Base-by-base conservation (phyloP, 2,329 filamentous ascomycete species). In the Emmonsiellopsis sp. region DNA sequence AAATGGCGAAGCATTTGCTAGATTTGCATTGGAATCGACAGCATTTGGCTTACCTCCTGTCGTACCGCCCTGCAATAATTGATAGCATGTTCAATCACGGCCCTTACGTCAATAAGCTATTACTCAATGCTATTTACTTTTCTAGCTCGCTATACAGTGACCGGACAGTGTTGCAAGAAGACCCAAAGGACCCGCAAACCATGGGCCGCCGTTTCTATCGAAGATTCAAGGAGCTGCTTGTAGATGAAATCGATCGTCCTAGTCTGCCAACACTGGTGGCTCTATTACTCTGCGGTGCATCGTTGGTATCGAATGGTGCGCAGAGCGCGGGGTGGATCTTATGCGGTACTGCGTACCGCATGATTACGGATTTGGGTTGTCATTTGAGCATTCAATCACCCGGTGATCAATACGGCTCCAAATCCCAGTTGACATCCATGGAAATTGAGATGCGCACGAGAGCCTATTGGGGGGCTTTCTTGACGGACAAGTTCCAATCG, bases 211-310 rank as follows among this genome's bases (percentile, higher is more conserved):
- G 61, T 6, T 80, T 76, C 55, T 70, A 74, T 3, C 61, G 73
- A 57, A 67, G 77, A 16, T 71, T 78, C 0, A 66, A 68, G 7
- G 72, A 76, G 41, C 61, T 81, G 0, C 69, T 81, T 0, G 72
- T 73, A 4, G 64, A 67, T 15, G 71, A 70, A 1, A 60, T 79
- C 1, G 76, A 79, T 42, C 67, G 67, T 7, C 79, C 76, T 52
- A 71, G 75, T 2, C 75, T 81, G 8, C 79, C 78, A 0, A 81
- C 79, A 0, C 77, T 80, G 1, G 76, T 79, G 57, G 79, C 76
- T 0, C 59, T 81, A 31, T 64, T 82, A 0, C 66, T 79, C 0
- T 77, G 81, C 71, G 73, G 73, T 0, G 76, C 73, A 44, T 75
- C 76, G 0, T 61, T 80, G 0, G 79, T 80, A 56, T 71, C 78